phyloP scores from a whole-genome alignment of 1,139 yeast genomes.

The Saccharomyces hybrid region DNA sequence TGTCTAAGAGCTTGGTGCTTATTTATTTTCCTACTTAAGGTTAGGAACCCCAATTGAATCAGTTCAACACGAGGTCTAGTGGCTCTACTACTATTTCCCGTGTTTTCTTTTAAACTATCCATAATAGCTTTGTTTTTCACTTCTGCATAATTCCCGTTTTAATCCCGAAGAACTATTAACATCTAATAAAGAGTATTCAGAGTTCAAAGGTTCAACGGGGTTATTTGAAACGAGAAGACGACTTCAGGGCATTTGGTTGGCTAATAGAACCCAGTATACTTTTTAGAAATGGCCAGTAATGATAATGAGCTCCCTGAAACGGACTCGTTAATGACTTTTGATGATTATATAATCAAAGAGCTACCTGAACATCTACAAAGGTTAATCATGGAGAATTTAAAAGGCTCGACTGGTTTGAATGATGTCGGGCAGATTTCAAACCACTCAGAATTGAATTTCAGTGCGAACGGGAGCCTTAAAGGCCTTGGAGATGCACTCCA shows the following conservation, averaged over 20 bases:
- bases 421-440: neutral
- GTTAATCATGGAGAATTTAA: conserved; percentile 21
- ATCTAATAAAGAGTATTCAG: neutral
- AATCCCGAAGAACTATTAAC: neutral
- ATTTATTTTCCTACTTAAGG: neutral
- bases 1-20: neutral
- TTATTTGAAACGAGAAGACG: neutral
- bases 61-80: neutral
- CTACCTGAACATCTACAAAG: conserved; percentile 33
- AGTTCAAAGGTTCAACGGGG: neutral
- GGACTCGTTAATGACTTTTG: conserved; percentile 9
- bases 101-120: neutral
- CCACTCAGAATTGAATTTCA: neutral
- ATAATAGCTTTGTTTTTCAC: neutral
- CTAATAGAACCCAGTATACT: neutral
- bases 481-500: neutral
- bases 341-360: conserved; percentile 32
- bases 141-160: neutral
- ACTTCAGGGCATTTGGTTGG: neutral
- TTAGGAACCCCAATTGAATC: neutral
- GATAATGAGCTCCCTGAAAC: neutral
- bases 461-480: neutral
- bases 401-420: conserved; percentile 1
- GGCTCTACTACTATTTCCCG: neutral
- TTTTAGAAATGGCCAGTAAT: neutral